Evolutionary conservation across 305 asterid species (phyloP).

Genomic region (Plantago rigida): DNA sequence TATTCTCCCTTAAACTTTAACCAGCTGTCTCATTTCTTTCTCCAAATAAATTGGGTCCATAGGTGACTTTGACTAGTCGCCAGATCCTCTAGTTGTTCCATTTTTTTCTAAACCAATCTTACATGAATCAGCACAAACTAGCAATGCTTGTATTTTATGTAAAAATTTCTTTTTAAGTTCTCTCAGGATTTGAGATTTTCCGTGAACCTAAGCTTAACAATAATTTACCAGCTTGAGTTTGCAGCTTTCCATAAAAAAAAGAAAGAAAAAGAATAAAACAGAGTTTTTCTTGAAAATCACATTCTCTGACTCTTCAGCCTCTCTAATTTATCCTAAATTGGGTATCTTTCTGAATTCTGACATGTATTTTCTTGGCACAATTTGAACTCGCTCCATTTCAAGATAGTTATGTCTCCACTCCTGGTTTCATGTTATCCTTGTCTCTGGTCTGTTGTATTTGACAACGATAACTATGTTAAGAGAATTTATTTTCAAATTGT

Average conservation of each 20-base stretch:
- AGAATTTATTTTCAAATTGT: conserved; percentile 18
- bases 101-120: background rate
- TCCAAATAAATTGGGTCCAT: conserved; percentile 3
- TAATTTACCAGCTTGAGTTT: too few relatives aligned
- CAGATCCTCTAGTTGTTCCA: conserved; percentile 6
- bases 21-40: conserved; percentile 2
- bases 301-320: too few relatives aligned
- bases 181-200: too few relatives aligned
- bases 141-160: too few relatives aligned
- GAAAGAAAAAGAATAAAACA: too few relatives aligned
- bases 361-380: background rate
- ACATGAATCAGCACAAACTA: background rate
- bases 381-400: background rate
- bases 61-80: conserved; percentile 3
- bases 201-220: too few relatives aligned
- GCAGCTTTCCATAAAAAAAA: too few relatives aligned
- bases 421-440: background rate
- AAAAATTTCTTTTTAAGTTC: too few relatives aligned
- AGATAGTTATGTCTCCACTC: background rate
- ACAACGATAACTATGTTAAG: background rate
- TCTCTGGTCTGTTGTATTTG: background rate
- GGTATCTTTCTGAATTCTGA: too few relatives aligned
- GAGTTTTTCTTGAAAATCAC: too few relatives aligned
- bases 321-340: too few relatives aligned
- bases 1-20: conserved; percentile 18